These are phyloP conservation scores for Candolleomyces eurysporus DNA, from an alignment of 768 basidiomycete genomes.

Conservation along the genomic window DNA sequence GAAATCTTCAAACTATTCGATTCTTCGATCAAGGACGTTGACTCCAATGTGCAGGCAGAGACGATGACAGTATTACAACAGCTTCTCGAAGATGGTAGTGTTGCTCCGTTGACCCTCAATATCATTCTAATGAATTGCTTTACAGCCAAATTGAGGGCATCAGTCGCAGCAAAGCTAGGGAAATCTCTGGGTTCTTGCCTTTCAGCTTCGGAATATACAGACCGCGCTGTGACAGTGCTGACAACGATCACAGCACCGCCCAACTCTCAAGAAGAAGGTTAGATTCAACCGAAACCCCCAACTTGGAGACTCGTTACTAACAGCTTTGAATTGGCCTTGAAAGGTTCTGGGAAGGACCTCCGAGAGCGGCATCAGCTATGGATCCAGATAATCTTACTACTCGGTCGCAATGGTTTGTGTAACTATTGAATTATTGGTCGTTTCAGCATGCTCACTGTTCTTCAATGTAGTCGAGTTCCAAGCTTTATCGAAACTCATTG, in stretches of 20 bases:
- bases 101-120: background rate
- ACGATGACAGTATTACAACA: background rate
- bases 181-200: background rate
- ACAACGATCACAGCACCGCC: background rate
- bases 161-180: background rate
- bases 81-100: background rate
- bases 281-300: background rate
- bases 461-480: background rate
- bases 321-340: background rate
- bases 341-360: background rate
- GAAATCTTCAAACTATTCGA: background rate
- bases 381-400: background rate
- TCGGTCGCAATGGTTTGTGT: background rate
- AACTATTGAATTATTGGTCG: background rate
- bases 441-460: background rate
- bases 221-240: background rate
- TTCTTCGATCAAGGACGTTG: background rate
- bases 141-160: background rate
- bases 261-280: background rate
- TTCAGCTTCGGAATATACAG: background rate
- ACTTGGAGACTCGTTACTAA: background rate
- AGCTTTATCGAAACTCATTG: background rate
- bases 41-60: background rate
- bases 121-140: background rate
- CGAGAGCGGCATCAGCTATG: background rate